Base-by-base conservation (phyloP, 208 protist genomes). In the Trypanosoma cruzi region DNA sequence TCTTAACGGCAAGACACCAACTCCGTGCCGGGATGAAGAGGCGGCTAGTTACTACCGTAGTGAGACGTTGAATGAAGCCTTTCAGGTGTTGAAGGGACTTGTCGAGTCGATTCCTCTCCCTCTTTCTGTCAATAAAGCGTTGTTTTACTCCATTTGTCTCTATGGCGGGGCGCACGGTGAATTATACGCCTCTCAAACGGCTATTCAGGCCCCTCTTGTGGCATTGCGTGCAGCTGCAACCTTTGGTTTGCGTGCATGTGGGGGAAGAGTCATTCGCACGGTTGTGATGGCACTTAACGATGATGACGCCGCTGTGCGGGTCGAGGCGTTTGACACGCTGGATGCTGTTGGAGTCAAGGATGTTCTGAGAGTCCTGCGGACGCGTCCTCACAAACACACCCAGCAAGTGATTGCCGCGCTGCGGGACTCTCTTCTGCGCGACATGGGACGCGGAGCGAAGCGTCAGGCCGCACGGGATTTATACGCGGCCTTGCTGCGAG, bases 231-330 rank as follows among this genome's bases (percentile, higher is more conserved):
- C 77, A 0, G 88, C 84, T 5, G 84, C 88, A 4, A 77, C 77
- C 14, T 88, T 87, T 56, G 88, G 81, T 11, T 68, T 94, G 16
- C 83, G 85, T 14, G 84, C 72, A 11, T 88, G 84, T 57, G 88
- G 88, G 2, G 80, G 76, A 0, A 83, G 83, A 73, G 72, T 75
- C 24, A 62, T 89, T 7, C 84, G 85, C 26, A 80, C 80, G 32
- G 61, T 94, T 37, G 84, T 74, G 16, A 49, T 89, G 14, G 85
- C 84, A 1, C 74, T 92, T 49, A 92, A 82, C 69, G 85, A 94
- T 59, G 77, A 73, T 11, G 50, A 31, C 50, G 78, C 58, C 16
- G 79, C 79, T 16, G 85, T 93, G 50, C 84, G 87, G 42, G 37
- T 65, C 0, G 84, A 91, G 75, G 77, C 81, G 16, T 75, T 88